Evolutionary conservation across 257 asterid species (phyloP).

Genomic region (Cinchona pubescens): DNA sequence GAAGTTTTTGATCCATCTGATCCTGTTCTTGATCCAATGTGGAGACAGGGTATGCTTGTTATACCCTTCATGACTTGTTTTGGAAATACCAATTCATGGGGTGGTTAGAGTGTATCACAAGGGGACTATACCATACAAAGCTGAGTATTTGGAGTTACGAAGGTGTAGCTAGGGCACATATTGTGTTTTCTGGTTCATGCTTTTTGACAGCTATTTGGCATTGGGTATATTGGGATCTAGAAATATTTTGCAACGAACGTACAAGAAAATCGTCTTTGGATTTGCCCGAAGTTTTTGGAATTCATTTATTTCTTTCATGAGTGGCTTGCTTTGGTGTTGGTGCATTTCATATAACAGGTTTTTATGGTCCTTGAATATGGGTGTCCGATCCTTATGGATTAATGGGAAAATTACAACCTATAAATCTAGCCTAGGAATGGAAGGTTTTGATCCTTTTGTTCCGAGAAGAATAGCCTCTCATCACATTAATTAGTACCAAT

Average conservation of each 20-base stretch:
- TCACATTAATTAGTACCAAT: too few relatives aligned
- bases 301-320: conserved; percentile 8
- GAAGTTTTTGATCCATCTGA: too few relatives aligned
- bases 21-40: not conserved
- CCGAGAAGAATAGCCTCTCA: too few relatives aligned
- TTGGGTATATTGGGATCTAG: conserved; percentile 9
- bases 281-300: not conserved
- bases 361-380: conserved; percentile 7
- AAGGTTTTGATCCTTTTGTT: too few relatives aligned
- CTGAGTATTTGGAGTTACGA: not conserved
- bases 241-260: conserved; percentile 8
- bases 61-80: too few relatives aligned
- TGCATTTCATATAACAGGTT: conserved; percentile 13
- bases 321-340: conserved; percentile 10
- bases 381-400: not conserved
- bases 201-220: conserved; percentile 6
- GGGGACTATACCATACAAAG: too few relatives aligned
- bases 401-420: too few relatives aligned
- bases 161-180: conserved; percentile 1
- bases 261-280: conserved; percentile 1
- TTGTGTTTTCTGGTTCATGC: not conserved
- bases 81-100: too few relatives aligned
- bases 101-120: too few relatives aligned
- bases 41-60: too few relatives aligned
- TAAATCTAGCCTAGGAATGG: too few relatives aligned